Base-by-base conservation (phyloP, 2,329 filamentous ascomycete species). In the Malbranchea cinnamomea region DNA sequence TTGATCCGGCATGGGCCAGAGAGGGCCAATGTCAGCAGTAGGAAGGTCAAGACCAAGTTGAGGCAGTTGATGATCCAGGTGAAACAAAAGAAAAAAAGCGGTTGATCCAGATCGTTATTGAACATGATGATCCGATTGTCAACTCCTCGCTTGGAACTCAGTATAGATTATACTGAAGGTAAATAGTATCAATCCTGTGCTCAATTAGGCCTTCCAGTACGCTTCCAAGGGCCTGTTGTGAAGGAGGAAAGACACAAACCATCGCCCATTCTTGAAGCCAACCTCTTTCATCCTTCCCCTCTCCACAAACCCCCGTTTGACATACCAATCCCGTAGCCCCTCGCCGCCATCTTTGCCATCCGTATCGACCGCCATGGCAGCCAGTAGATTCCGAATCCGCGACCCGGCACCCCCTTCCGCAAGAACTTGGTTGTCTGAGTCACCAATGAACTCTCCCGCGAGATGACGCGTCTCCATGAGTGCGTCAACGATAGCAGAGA, bases 361-460 rank as follows among this genome's bases (percentile, higher is more conserved):
- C 11, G 50, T 44, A 40, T 59, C 52, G 12, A 59, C 44, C 1
- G 53, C 44, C 51, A 59, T 58, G 23, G 50, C 41, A 4, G 53
- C 54, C 21, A 60, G 38, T 18, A 59, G 28, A 27, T 48, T 49
- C 25, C 42, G 42, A 18, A 58, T 40, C 2, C 31, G 30, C 3
- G 28, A 30, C 30, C 47, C 26, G n/a, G n/a, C n/a, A 40, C 39
- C 22, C 54, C 36, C 3, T 30, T 33, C 7, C 24, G 26, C 28
- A 11, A 30, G 12, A 1, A 23, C 25, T 19, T 40, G 32, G 23
- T 35, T 19, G 12, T 38, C 36, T 20, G 38, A 20, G 13, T 39
- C 37, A 3, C 30, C 40, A 17, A n/a, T 26, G 36, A 30, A 32
- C 24, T 49, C 46, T 4, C 26, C 25, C 6, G 38, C 23, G 6